Evolutionary conservation across 192 early-diverging fungal genomes (phyloP), one percentile per base, ranked within the genome.

Genomic region (Coemansia sp.): DNA sequence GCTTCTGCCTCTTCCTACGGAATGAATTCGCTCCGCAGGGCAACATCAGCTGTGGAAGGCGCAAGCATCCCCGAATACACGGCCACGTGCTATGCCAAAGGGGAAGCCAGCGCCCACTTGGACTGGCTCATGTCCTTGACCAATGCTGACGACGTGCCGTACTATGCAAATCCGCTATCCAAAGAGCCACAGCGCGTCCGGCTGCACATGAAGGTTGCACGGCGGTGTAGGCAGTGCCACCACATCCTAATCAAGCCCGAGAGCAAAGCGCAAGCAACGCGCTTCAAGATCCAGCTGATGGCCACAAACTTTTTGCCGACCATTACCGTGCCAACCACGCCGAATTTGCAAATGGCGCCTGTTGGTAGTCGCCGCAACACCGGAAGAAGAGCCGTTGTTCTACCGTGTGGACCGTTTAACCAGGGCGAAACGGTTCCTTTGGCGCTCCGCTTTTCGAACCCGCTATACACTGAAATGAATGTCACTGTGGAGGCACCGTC

Each of bases 181-280:
- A 51, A 35, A 2, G 72, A 87, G 52, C 96, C 96, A 14, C 92
- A 93, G 74, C 89, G 95, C 15, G 88, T 96, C 44, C 90, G 91
- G 52, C 85, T 98, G 38, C 88, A 92, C 38, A 94, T 92, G 65
- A 95, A 95, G 74, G 88, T 90, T 26, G 84, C 91, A 0, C 93
- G 95, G 41, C 87, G 93, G 36, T 98, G 96, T 73, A 87, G 93
- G 41, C 71, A 83, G 5, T 98, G 96, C 84, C 89, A 92, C 41
- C 91, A 95, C 71, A 91, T 96, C 45, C 81, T 98, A 21, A 90
- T 94, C 63, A 96, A 96, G 71, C 95, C 96, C 0, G 94, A 96
- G 63, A 89, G 90, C 72, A 96, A 95, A 69, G 93, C 94, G 1
- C 93, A 95, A 64, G 84, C 87, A 7, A 92, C 90, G 1, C 82